Base-by-base conservation (phyloP, 1,284 basidiomycete species). In the Cryptococcus sp. region DNA sequence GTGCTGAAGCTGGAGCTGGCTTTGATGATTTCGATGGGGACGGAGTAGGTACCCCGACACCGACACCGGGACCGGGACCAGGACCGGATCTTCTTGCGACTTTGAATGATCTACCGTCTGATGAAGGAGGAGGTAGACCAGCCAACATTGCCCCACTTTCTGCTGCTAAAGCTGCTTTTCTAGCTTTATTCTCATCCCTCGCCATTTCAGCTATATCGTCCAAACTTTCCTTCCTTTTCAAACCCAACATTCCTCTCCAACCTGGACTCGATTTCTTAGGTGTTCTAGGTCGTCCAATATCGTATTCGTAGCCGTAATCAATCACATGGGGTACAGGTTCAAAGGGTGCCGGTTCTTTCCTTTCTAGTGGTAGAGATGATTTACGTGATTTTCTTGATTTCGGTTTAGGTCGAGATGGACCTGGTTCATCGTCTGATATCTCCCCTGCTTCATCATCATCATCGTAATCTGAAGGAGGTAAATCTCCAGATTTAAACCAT, bases 351-450 rank as follows among this genome's bases (percentile, higher is more conserved):
- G 63, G 63, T 36, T 59, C 56, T 23, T 53, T 25, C 45, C 21
- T 36, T 36, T n/a, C 34, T 10, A 41, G 39, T 9, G 14, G 39
- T 10, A 41, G 7, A 9, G 39, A 41, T 7, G 39, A 41, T 13
- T 19, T 9, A 10, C 39, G 14, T n/a, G n/a, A n/a, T n/a, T n/a
- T n/a, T n/a, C n/a, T n/a, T n/a, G n/a, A n/a, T 41, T 41, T 41
- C 10, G 11, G 11, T 19, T 41, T 41, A 19, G 9, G 9, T 31
- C 45, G 53, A 11, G 58, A 57, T 7, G 62, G 67, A 24, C 69
- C 66, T 28, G 68, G 64, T 41, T 70, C 70, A 34, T 68, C 65
- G 54, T 72, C 67, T 21, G 67, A 64, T n/a, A n/a, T n/a, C n/a
- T n/a, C n/a, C n/a, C n/a, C n/a, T 45, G 56, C 59, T 44, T 60